Conservation (phyloP, 805 yeast species). For the Candida hungchunana region DNA sequence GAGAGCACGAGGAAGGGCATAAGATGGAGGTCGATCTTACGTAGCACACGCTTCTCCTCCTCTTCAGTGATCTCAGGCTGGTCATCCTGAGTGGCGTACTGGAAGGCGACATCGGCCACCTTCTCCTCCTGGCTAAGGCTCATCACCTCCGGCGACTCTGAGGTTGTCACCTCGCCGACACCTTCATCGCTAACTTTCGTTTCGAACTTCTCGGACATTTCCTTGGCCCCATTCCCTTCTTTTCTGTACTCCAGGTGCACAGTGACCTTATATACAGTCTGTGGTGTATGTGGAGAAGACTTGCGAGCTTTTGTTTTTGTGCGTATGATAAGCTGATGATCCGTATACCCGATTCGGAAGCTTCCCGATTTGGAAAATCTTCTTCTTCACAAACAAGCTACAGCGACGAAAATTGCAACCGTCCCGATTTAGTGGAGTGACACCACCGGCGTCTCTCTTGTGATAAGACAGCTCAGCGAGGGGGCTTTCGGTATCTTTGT, state of each 20-base stretch:
- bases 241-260: no score
- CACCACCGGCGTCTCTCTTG: not conserved
- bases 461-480: no score
- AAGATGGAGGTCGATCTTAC: constrained; percentile 22
- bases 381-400: not conserved
- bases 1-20: constrained; percentile 43
- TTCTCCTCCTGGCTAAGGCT: not conserved
- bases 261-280: no score
- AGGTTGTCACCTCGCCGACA: constrained; percentile 2
- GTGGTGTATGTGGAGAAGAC: no score
- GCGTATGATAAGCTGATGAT: not conserved
- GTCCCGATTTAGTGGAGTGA: not conserved
- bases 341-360: not conserved
- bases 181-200: not conserved
- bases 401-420: no score
- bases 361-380: constrained; percentile 1
- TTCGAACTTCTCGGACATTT: not conserved
- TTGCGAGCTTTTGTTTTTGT: no score
- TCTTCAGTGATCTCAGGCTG: constrained; percentile 3
- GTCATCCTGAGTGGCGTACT: constrained; percentile 2
- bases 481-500: no score
- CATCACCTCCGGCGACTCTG: not conserved
- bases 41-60: constrained; percentile 7
- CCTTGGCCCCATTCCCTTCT: not conserved
- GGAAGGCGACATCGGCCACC: constrained; percentile 2